Evolutionary conservation across 2,329 filamentous ascomycete genomes (phyloP), one percentile per base, ranked within the genome.

Genomic region (Pseudogymnoascus sp.): DNA sequence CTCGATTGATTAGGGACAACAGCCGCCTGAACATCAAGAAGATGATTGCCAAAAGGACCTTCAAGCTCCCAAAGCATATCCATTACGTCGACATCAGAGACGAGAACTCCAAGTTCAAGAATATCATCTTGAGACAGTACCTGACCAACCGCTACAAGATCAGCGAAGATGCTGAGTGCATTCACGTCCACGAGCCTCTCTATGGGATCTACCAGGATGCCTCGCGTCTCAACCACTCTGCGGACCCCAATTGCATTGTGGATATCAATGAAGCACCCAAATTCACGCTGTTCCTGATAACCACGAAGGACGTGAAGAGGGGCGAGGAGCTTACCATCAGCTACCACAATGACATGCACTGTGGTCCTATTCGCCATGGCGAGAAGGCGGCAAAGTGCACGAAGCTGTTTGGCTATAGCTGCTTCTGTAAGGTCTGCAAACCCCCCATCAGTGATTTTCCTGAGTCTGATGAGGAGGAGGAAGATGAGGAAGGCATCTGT

Each of bases 291-390:
- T 52, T 52, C 45, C n/a, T 52, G 9, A 13, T 52, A 4, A 52
- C 45, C 45, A 52, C 45, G 9, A 52, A 52, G 45, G 45, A 52
- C 23, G 45, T 52, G 45, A 52, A 52, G 45, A 52, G 13, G 28
- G 45, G 30, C 4, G 45, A 52, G 45, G 45, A 52, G 45, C 45
- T 52, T 13, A 52, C 45, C 15, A 30, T 52, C 23, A 18, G 45
- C 26, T 52, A 52, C 45, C 45, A 52, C 23, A 28, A 30, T 13
- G 45, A 52, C 15, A 52, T 52, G 45, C 45, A 52, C 45, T 52
- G 45, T 52, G 45, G 45, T 8, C 45, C 45, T 52, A 52, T 52
- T 30, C 45, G 45, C 15, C 26, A 52, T 8, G 45, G 45, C 1
- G 45, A 52, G 1, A 52, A 52, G 10, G 26, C 26, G 7, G 45